Conservation (phyloP, 306 rosid genomes). For the Chamaecrista fasciculata region DNA sequence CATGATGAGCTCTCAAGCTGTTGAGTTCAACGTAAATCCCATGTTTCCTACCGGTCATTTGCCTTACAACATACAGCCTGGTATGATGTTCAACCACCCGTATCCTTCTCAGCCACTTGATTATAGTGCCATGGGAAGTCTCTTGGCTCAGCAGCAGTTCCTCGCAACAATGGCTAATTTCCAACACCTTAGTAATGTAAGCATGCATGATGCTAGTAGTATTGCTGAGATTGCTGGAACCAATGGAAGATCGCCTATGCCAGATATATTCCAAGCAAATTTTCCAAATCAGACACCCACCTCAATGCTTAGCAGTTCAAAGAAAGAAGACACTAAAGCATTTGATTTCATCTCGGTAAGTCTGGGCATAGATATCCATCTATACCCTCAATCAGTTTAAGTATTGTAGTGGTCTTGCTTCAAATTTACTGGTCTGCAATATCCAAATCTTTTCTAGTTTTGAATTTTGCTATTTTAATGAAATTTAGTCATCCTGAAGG, state of each 20-base stretch:
- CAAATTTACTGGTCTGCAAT: slow-evolving; percentile 23
- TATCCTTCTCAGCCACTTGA: slow-evolving; percentile 72
- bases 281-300: slow-evolving; percentile 55
- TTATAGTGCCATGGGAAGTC: slow-evolving; percentile 70
- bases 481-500: not conserved
- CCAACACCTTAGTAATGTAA: slow-evolving; percentile 68
- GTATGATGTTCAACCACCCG: slow-evolving; percentile 69
- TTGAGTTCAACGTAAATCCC: slow-evolving; percentile 52
- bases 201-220: slow-evolving; percentile 50
- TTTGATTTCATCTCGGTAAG: slow-evolving; percentile 98
- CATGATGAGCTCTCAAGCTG: slow-evolving; percentile 56
- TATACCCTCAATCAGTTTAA: slow-evolving; percentile 9
- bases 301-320: slow-evolving; percentile 63
- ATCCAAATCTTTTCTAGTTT: not conserved
- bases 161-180: slow-evolving; percentile 80
- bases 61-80: slow-evolving; percentile 58
- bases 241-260: slow-evolving; percentile 58
- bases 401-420: slow-evolving; percentile 27
- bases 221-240: slow-evolving; percentile 49
- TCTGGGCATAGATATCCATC: slow-evolving; percentile 13
- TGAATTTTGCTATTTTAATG: slow-evolving; percentile 19
- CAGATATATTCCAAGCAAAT: slow-evolving; percentile 84
- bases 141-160: slow-evolving; percentile 79
- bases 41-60: slow-evolving; percentile 56
- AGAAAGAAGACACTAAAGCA: slow-evolving; percentile 89